phyloP scores from a whole-genome alignment of 768 basidiomycete species.

The Xerocomellus amylosporus region DNA sequence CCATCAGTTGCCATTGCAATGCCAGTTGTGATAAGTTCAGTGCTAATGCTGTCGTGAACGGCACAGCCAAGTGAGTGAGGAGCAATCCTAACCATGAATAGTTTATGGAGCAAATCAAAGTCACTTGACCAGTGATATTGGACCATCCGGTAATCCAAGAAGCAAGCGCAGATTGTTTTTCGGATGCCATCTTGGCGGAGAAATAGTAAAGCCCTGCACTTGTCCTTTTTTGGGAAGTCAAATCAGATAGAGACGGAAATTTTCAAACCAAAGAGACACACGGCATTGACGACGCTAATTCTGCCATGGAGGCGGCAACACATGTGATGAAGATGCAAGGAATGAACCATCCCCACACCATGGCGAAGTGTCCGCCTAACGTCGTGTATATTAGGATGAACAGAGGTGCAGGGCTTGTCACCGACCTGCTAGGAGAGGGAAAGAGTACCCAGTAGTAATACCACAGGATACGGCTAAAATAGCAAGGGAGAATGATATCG shows the following conservation, averaged over 20 bases:
- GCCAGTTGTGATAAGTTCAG: constrained; percentile 19
- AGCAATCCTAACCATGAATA: constrained; percentile 16
- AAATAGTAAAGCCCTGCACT: constrained; percentile 30
- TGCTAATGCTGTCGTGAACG: constrained; percentile 4
- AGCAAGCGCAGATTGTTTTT: constrained; percentile 24
- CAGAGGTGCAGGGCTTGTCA: not conserved
- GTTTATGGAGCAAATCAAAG: constrained; percentile 25
- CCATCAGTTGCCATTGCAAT: constrained; percentile 26
- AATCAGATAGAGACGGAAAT: not conserved
- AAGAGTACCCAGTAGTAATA: constrained; percentile 6
- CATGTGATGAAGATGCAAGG: constrained; percentile 11
- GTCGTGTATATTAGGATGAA: not conserved
- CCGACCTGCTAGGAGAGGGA: constrained; percentile 14
- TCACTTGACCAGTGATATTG: constrained; percentile 27
- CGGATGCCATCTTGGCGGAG: constrained; percentile 27
- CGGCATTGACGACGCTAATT: constrained; percentile 9
- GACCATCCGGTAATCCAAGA: constrained; percentile 32
- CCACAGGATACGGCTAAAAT: constrained; percentile 26
- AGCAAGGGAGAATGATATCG: constrained; percentile 24
- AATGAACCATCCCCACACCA: constrained; percentile 22
- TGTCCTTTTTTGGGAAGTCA: constrained; percentile 9
- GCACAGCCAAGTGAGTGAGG: not conserved
- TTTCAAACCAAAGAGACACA: not conserved
- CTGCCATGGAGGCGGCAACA: constrained; percentile 11
- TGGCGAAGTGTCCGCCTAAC: constrained; percentile 20